Evolutionary conservation across 768 basidiomycete species (phyloP), one percentile per base, ranked within the genome.

Genomic region (Agrocybe pediades): DNA sequence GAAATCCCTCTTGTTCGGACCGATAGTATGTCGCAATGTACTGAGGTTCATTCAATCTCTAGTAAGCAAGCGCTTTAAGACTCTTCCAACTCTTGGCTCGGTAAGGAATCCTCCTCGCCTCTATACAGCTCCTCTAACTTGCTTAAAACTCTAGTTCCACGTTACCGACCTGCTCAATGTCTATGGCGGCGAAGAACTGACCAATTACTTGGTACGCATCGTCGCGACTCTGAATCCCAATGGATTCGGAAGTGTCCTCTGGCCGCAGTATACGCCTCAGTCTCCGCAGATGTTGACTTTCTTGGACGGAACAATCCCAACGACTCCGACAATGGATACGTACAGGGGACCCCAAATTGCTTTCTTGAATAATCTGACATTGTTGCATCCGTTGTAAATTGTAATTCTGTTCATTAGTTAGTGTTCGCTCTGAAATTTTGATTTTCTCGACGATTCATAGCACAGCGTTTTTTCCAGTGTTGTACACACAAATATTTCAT

Each of bases 1-100:
- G 1, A 2, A 5, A 39, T 23, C n/a, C n/a, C 20, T 41, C 6
- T 19, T 15, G n/a, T 21, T 25, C 5, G 11, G 11, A 21, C 11
- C 33, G 21, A 6, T 6, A 3, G 36, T 16, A 46, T n/a, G n/a
- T 8, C 20, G 9, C 13, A 3, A 40, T 11, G 9, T 3, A 30
- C 27, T 26, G 19, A 15, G 25, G 16, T 13, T 17, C 7, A 21
- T 42, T 20, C 29, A n/a, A 23, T 8, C 9, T 27, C 16, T 49
- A 82, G 80, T 78, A 56, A 78, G 66, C 63, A 74, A 80, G 59
- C 73, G 79, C 2, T 60, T 74, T 19, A 82, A 84, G 52, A 29
- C n/a, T 0, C 47, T 72, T 0, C 76, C 77, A 6, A 53, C 72
- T 42, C 61, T 82, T 1, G 81, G 81, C 47, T 71, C 81, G 9